Evolutionary conservation across 345 rosid genomes (phyloP), one percentile per base, ranked within the genome.

Genomic region (Pelargonium nanum): DNA sequence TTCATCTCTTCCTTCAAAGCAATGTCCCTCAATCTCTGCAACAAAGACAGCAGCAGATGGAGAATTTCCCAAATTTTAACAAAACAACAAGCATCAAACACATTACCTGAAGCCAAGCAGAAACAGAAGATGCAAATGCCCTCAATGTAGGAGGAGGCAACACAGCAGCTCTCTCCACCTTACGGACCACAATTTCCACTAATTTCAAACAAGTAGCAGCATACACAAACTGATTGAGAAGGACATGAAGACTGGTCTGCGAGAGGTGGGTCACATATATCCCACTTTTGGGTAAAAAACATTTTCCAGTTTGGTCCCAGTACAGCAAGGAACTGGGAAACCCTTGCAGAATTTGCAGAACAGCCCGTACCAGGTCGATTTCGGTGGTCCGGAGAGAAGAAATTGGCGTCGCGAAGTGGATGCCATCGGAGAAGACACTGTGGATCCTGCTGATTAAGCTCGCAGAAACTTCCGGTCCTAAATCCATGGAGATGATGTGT

Each of bases 1-100:
- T 82, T 85, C 58, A 68, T 64, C 80, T 93, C 96, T 68, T 93
- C 97, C 59, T 81, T 84, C 66, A 86, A 78, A 78, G 99, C 88
- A 83, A 87, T 68, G 61, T 80, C 80, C 72, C 88, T 21, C 57
- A 55, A 55, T 24, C 57, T 21, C 23, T 22, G 57, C 17, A 53
- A 2, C 57, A 21, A 15, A 21, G 24, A 22, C 21, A 21, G 9
- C 9, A n/a, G n/a, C 22, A 19, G 22, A 7, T 19, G n/a, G 1
- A 55, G 9, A 22, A 22, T 55, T 22, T n/a, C 20, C 5, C 25
- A 9, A 21, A 50, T n/a, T 34, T 34, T 4, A 9, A 34, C 45
- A 9, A 34, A 34, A 28, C 7, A 28, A 34, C 45, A 34, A 34
- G 45, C 12, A 34, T 34, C 45, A 34, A 34, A 34, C 1, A 34